Percentiles rank a stretch among this genome's conserved stretches.
phyloP scores from a whole-genome alignment of 2,329 filamentous ascomycete species.

The Aspergillus proliferans region DNA sequence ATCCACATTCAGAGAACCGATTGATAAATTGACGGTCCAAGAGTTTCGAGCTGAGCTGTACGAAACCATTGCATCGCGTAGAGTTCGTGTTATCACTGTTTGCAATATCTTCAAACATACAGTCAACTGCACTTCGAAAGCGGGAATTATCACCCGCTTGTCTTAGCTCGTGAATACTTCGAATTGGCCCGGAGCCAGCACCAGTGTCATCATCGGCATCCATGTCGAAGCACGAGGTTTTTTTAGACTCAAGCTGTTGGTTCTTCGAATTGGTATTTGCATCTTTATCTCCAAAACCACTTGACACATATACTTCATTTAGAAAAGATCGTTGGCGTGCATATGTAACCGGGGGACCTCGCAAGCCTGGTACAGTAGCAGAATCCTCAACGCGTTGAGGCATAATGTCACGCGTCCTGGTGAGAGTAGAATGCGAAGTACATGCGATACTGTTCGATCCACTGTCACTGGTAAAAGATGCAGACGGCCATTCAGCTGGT shows the following conservation, averaged over 20 bases:
- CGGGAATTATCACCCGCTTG: slow-evolving; percentile 53
- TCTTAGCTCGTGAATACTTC: slow-evolving; percentile 57
- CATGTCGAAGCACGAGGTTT: slow-evolving; percentile 13
- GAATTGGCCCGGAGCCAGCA: slow-evolving; percentile 39
- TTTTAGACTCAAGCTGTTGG: slow-evolving; percentile 2
- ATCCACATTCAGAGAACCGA: slow-evolving; percentile 66
- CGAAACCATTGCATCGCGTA: slow-evolving; percentile 47
- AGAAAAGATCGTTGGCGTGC: slow-evolving; percentile 54
- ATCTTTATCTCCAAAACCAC: slow-evolving; percentile 5
- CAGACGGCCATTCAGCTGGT: slow-evolving; percentile 5
- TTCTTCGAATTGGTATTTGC: neutral
- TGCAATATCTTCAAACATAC: slow-evolving; percentile 55
- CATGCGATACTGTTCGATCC: neutral
- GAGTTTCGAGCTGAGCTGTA: slow-evolving; percentile 52
- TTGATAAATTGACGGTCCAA: slow-evolving; percentile 33
- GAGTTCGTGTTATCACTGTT: slow-evolving; percentile 40
- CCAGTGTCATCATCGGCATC: slow-evolving; percentile 43
- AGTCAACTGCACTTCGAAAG: slow-evolving; percentile 51
- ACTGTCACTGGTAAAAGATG: slow-evolving; percentile 6
- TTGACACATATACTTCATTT: slow-evolving; percentile 39
- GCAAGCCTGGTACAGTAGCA: slow-evolving; percentile 11
- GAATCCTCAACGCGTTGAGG: slow-evolving; percentile 5
- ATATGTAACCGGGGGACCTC: slow-evolving; percentile 51
- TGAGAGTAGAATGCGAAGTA: neutral
- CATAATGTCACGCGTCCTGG: neutral